Percentiles rank a stretch among this genome's conserved stretches.
phyloP scores from a whole-genome alignment of 305 asterid species.

The Solanum hybrid region DNA sequence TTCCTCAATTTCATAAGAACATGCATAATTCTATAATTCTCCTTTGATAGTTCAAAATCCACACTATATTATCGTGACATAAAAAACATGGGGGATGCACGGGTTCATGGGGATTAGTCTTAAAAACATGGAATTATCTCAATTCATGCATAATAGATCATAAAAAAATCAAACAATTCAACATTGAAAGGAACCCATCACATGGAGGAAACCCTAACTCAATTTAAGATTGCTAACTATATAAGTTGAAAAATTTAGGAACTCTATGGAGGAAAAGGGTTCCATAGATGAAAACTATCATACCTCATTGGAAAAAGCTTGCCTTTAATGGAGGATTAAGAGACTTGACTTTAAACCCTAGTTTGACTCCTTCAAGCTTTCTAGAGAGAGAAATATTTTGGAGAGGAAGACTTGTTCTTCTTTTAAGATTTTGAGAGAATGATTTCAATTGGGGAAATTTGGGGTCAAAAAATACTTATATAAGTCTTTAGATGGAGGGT shows the following conservation, averaged over 20 bases:
- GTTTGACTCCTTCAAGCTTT: neutral
- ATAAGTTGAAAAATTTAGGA: neutral
- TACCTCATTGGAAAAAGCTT: neutral
- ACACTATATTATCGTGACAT: neutral
- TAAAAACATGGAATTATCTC: neutral
- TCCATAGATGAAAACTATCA: too few relatives aligned
- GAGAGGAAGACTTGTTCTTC: neutral
- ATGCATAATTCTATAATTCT: too few relatives aligned
- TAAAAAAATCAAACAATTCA: too few relatives aligned
- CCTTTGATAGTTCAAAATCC: neutral
- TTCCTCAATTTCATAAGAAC: neutral
- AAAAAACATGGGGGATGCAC: neutral
- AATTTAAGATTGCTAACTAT: neutral
- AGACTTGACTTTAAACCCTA: neutral
- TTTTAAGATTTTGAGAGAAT: too few relatives aligned
- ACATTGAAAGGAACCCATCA: neutral
- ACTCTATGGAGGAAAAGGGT: neutral
- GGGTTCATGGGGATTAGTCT: neutral
- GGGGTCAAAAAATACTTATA: neutral
- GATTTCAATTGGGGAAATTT: neutral
- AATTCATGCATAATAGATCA: too few relatives aligned
- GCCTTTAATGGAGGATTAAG: neutral
- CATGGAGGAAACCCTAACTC: neutral
- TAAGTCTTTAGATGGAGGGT: neutral
- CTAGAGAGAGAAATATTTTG: neutral